These are phyloP conservation scores for Vitis rupestris DNA, from an alignment of 164 flowering plant species.

Conservation along the genomic window DNA sequence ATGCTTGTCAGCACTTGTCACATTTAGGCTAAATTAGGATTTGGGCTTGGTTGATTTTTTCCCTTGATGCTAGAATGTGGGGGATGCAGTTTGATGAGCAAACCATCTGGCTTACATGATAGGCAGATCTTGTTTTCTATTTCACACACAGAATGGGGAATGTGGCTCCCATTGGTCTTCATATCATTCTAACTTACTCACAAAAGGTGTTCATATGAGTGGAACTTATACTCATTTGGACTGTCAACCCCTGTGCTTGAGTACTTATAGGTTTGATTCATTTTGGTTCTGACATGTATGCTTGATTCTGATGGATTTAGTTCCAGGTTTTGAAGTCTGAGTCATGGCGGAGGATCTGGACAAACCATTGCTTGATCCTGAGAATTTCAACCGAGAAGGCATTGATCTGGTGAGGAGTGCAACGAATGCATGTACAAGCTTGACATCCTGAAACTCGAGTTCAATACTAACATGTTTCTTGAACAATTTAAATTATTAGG, in stretches of 20 bases:
- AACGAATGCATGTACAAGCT: background rate
- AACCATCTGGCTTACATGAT: background rate
- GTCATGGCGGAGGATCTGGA: conserved; percentile 63
- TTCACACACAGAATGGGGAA: background rate
- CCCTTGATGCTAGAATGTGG: too few species aligned
- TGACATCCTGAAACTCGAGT: background rate
- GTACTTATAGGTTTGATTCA: conserved; percentile 6
- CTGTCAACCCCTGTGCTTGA: background rate
- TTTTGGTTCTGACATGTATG: conserved; percentile 9
- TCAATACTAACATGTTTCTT: background rate
- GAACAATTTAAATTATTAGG: conserved; percentile 34
- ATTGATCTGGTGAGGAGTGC: conserved; percentile 69
- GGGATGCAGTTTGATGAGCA: background rate
- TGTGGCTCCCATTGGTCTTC: background rate
- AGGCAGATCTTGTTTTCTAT: background rate
- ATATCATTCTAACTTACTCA: background rate
- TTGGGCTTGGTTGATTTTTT: background rate
- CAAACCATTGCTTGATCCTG: conserved; percentile 69
- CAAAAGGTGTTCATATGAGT: background rate
- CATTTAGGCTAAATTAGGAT: too few species aligned
- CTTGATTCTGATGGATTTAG: conserved; percentile 3
- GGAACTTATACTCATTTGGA: background rate
- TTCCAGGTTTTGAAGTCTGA: conserved; percentile 20
- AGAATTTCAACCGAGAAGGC: conserved; percentile 70
- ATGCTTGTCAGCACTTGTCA: too few species aligned